A percentile compares a stretch with the other conserved stretches of the same genome.
Conservation (phyloP, 2,329 filamentous ascomycete species). For the Tolypocladium tropicale region DNA sequence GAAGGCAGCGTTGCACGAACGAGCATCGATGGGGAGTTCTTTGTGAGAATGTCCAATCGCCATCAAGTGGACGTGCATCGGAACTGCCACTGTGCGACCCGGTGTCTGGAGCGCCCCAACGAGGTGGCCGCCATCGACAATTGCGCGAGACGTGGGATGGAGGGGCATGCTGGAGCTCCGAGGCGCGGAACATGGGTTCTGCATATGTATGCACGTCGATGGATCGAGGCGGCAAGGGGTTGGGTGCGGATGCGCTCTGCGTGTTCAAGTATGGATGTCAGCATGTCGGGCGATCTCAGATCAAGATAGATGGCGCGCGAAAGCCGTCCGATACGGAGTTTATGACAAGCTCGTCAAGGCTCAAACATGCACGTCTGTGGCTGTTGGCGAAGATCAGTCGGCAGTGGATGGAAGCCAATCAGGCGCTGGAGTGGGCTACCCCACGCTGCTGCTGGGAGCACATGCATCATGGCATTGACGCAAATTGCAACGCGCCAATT, state of each 20-base stretch:
- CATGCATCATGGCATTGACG: neutral
- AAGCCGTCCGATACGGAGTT: neutral
- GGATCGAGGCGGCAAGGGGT: neutral
- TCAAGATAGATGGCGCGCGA: neutral
- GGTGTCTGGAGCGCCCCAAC: neutral
- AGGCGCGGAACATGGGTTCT: neutral
- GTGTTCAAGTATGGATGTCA: neutral
- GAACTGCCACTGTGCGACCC: neutral
- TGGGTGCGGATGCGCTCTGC: neutral
- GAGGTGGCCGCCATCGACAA: neutral
- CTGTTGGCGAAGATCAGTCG: neutral
- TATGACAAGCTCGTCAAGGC: neutral
- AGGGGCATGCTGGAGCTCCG: neutral
- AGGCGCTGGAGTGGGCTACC: neutral
- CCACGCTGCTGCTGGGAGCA: neutral
- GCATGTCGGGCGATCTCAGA: neutral
- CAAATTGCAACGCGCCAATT: neutral
- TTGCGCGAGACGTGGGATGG: neutral
- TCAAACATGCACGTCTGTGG: neutral
- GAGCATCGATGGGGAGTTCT: neutral
- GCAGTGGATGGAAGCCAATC: neutral
- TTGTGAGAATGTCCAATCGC: neutral
- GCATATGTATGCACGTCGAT: neutral
- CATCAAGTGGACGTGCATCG: neutral
- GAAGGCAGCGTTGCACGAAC: neutral